Evolutionary conservation across 805 yeast genomes (phyloP), one percentile per base, ranked within the genome.

Genomic region (Saccharomyces mikatae): DNA sequence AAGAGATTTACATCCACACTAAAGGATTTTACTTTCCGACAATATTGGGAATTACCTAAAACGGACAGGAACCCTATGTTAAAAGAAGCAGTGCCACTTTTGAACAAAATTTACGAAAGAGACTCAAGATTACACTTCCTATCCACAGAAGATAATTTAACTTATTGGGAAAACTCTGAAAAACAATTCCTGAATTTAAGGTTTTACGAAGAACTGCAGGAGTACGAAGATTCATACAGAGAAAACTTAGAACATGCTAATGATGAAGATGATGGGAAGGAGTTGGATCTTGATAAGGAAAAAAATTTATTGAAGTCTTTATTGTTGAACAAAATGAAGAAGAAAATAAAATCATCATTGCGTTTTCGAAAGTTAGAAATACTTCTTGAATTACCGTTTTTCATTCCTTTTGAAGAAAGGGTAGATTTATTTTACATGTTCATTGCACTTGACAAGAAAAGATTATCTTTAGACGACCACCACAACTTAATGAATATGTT

Each of bases 321-420:
- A 48, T 56, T 57, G 14, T 47, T 53, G 58, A 54, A 47, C 50
- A 60, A 22, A 57, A 57, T 44, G 63, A 66, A 67, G 59, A 41
- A 65, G 60, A 44, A 63, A 46, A 41, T 50, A 60, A 58, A 17
- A 41, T 55, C 60, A 6, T 55, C 64, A 1, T 64, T 65, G 41
- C 61, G 62, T 53, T 55, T 62, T 30, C 57, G 62, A 31, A 79
- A 74, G 56, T 58, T 80, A 24, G 81, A 79, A 48, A 72, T 91
- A 0, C 74, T 88, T 48, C 74, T 79, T 0, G 77, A 80, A 51
- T 72, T 84, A 2, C 97, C 98, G 2, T 92, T 87, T 65, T 85
- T 90, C 72, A 75, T 92, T 6, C 82, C 88, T 0, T 92, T 92
- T 67, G 77, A 78, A 26, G 78, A 80, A 32, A 75, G 99, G 49